Evolutionary conservation across 129 eudicot genomes (phyloP), one percentile per base, ranked within the genome.

Genomic region (Lactuca saligna): DNA sequence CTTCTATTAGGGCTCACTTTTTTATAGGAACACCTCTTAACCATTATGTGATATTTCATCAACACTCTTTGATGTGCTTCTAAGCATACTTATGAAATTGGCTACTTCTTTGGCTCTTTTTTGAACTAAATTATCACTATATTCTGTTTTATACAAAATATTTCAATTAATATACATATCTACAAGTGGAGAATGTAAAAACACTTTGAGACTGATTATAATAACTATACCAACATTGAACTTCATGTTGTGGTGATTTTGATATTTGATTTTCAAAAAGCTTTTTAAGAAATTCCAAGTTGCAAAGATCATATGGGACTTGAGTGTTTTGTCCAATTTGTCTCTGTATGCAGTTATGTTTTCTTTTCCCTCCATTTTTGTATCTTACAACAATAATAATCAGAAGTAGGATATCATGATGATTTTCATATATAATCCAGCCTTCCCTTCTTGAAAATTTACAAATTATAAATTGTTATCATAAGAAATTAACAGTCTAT

Each of bases 21-120:
- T 44, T 93, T 65, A 93, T 17, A 39, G 92, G 95, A 83, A 89
- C 76, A 35, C 98, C 98, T 77, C 98, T 97, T 57, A 93, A 53
- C 81, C 80, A 37, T 72, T 71, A 54, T 73, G 83, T 57, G 87
- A 75, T 38, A 77, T 64, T 50, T 84, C 85, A 3, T 75, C 61
- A 31, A 80, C 81, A 57, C 68, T 75, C 57, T 55, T 80, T n/a
- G 99, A 83, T 58, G 95, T 82, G 78, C 95, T 89, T 81, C 90
- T 87, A 71, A 93, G 66, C 99, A 88, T 88, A 74, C 82, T 69
- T 8, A 93, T 81, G 33, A 87, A 74, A 69, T 80, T 80, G 9
- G 87, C 82, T 10, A 93, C 70, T 73, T 87, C 97, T 20, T 74
- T 79, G 61, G 92, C 79, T 79, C 97, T 87, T 64, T 65, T 89